These are phyloP conservation scores for Rehmannia glutinosa DNA, from an alignment of 257 asterid species.

Conservation along the genomic window DNA sequence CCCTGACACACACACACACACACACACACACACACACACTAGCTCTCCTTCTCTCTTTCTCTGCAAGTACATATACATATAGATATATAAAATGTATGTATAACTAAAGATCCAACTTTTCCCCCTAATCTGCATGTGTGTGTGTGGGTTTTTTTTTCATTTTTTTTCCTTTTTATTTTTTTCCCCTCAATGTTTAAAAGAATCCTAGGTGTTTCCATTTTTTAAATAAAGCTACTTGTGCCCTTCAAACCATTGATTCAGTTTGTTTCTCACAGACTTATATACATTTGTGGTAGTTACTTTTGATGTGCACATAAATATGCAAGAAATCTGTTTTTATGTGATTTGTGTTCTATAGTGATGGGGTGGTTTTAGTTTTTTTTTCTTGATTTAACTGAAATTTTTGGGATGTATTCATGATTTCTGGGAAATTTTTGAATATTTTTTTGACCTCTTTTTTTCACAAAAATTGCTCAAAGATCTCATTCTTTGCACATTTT, in stretches of 20 bases:
- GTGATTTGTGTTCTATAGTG: background rate
- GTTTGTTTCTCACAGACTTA: background rate
- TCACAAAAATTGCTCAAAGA: background rate
- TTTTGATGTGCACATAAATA: slow-evolving; percentile 1
- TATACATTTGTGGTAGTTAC: background rate
- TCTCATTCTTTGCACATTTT: slow-evolving; percentile 15
- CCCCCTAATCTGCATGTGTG: slow-evolving; percentile 30
- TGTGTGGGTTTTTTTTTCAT: background rate
- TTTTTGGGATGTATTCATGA: slow-evolving; percentile 11
- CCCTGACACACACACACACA: slow-evolving; percentile 30
- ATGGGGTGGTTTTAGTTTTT: slow-evolving; percentile 4
- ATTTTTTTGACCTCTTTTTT: background rate
- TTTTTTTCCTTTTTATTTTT: background rate
- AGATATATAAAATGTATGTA: slow-evolving; percentile 10
- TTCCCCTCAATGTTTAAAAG: slow-evolving; percentile 7
- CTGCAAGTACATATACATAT: slow-evolving; percentile 22
- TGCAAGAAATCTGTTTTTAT: background rate
- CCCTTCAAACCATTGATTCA: slow-evolving; percentile 5
- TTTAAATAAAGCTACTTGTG: slow-evolving; percentile 2
- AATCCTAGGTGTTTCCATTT: slow-evolving; percentile 29
- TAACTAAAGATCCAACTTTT: slow-evolving; percentile 25
- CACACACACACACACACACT: slow-evolving; percentile 5
- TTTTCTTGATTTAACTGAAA: slow-evolving; percentile 1
- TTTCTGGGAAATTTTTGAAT: background rate
- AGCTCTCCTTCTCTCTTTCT: background rate